Conservation (phyloP, 352 stramenopile species). For the Globisporangium emineosum region DNA sequence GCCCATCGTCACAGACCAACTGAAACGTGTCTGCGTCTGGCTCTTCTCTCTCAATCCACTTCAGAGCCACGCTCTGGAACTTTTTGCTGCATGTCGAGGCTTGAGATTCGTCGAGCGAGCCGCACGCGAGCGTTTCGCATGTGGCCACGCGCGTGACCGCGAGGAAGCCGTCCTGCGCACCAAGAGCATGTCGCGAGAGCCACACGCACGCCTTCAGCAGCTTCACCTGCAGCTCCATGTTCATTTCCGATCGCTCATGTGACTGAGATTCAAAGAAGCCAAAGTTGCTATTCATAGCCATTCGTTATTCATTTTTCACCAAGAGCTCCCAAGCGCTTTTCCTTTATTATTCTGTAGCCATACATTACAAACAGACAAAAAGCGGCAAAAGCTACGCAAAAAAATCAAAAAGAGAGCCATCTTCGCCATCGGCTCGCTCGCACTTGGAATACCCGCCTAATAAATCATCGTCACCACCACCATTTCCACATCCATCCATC, state of each 20-base stretch:
- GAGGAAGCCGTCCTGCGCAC: constrained; percentile 35
- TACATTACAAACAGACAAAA: constrained; percentile 1
- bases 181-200: constrained; percentile 27
- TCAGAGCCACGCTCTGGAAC: constrained; percentile 24
- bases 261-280: too few species aligned
- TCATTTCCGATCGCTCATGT: not conserved
- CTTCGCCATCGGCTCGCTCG: not conserved
- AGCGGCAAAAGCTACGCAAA: not conserved
- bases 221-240: constrained; percentile 27
- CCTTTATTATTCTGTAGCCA: not conserved
- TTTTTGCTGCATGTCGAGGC: constrained; percentile 5
- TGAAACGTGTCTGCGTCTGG: constrained; percentile 13
- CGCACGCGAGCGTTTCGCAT: constrained; percentile 26
- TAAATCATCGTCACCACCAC: constrained; percentile 16
- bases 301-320: not conserved
- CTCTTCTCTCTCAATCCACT: constrained; percentile 23
- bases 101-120: constrained; percentile 20
- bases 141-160: constrained; percentile 24
- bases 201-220: constrained; percentile 38
- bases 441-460: constrained; percentile 5
- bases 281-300: not conserved
- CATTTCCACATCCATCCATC: constrained; percentile 7
- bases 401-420: not conserved
- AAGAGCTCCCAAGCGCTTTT: not conserved
- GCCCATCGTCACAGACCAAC: constrained; percentile 5